Percentiles rank a stretch among this genome's conserved stretches.
Conservation (phyloP, 2,329 filamentous ascomycete species). For the Fusarium temperatum region DNA sequence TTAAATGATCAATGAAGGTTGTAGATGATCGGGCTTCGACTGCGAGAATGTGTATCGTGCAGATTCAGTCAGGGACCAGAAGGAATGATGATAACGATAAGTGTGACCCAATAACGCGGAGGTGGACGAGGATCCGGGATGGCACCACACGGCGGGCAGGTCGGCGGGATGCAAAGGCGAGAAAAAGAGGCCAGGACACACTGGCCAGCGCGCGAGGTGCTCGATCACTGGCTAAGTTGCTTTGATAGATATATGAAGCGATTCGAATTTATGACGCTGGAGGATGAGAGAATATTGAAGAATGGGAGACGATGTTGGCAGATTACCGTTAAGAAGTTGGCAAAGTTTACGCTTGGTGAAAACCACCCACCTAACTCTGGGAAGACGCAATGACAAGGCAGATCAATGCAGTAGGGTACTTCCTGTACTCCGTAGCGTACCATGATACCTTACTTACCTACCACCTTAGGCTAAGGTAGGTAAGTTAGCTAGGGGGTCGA, state of each 20-base stretch:
- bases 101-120: slow-evolving; percentile 26
- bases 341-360: slow-evolving; percentile 4
- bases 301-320: slow-evolving; percentile 13
- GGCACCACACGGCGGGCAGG: slow-evolving; percentile 31
- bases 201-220: slow-evolving; percentile 8
- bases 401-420: slow-evolving; percentile 36
- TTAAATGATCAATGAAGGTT: slow-evolving; percentile 28
- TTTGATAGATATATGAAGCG: not conserved
- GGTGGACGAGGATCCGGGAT: slow-evolving; percentile 32
- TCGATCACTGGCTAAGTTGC: slow-evolving; percentile 23
- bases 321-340: slow-evolving; percentile 11
- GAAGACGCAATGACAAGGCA: slow-evolving; percentile 36
- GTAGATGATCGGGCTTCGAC: slow-evolving; percentile 14
- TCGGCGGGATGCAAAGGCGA: slow-evolving; percentile 20
- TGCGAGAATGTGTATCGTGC: slow-evolving; percentile 12
- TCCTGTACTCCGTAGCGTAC: not conserved
- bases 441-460: too few relatives aligned
- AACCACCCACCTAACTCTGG: slow-evolving; percentile 26
- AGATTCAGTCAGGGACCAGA: slow-evolving; percentile 22
- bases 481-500: too few relatives aligned
- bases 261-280: not conserved
- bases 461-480: too few relatives aligned
- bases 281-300: not conserved
- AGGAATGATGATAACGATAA: slow-evolving; percentile 15
- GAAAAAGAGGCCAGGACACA: slow-evolving; percentile 12